These are phyloP conservation scores for Thermomyces lanuginosus DNA, from an alignment of 2,329 filamentous ascomycete genomes.

Conservation along the genomic window DNA sequence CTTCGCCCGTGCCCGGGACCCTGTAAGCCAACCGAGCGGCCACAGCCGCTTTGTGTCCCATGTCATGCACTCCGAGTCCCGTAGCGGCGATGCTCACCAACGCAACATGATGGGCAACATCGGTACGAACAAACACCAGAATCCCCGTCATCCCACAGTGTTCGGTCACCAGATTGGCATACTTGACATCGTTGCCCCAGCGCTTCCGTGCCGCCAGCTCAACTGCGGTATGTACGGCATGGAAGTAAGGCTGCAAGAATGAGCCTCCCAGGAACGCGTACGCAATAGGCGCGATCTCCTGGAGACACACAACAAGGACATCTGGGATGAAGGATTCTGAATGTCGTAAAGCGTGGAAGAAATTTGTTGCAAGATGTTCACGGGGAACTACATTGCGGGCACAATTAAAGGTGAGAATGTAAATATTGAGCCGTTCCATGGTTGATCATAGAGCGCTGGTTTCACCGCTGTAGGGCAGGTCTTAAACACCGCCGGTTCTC, in stretches of 20 bases:
- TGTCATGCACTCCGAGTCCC: slow-evolving; percentile 68
- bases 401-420: slow-evolving; percentile 83
- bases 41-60: slow-evolving; percentile 92
- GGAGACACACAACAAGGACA: slow-evolving; percentile 52
- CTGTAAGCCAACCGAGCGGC: slow-evolving; percentile 57
- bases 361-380: slow-evolving; percentile 52
- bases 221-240: slow-evolving; percentile 54
- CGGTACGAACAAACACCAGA: slow-evolving; percentile 61
- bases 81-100: slow-evolving; percentile 63
- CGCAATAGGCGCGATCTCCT: slow-evolving; percentile 76
- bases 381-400: slow-evolving; percentile 55
- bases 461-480: no score
- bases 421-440: slow-evolving; percentile 46
- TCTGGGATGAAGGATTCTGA: slow-evolving; percentile 41
- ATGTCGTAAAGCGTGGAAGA: slow-evolving; percentile 42
- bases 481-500: no score
- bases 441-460: no score
- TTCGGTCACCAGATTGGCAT: slow-evolving; percentile 52
- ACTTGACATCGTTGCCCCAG: slow-evolving; percentile 31
- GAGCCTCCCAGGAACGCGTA: slow-evolving; percentile 74
- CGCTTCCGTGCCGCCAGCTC: slow-evolving; percentile 45
- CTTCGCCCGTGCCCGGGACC: slow-evolving; percentile 22
- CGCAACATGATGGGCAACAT: slow-evolving; percentile 40
- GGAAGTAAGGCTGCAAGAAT: slow-evolving; percentile 59
- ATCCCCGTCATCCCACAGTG: slow-evolving; percentile 84